Evolutionary conservation across 31 red algal genomes (phyloP).

Genomic region (Odonthalia washingtoniensis): DNA sequence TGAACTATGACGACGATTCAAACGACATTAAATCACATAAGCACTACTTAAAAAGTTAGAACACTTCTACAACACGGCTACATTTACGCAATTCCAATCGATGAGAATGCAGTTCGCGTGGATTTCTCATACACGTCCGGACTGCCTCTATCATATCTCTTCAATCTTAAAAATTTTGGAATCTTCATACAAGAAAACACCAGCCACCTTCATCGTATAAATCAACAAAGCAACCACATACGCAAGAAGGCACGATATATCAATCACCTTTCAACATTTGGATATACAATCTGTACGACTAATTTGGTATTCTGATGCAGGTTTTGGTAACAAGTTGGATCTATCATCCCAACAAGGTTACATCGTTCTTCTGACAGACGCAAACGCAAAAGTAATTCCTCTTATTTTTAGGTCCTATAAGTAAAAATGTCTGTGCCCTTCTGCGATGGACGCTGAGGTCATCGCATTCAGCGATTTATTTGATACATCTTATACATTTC

Average conservation of each 20-base stretch:
- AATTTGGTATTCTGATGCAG: background rate
- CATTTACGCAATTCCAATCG: conserved; percentile 10
- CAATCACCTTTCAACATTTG: background rate
- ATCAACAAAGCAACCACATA: background rate
- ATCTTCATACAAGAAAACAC: background rate
- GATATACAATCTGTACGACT: background rate
- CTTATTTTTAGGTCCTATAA: conserved; percentile 32
- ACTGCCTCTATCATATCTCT: conserved; percentile 41
- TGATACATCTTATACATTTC: background rate
- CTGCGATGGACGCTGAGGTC: conserved; percentile 22
- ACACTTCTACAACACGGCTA: background rate
- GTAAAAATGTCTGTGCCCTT: background rate
- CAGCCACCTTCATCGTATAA: too few species aligned
- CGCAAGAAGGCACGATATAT: background rate
- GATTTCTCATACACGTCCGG: conserved; percentile 28
- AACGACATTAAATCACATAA: background rate
- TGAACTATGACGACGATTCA: background rate
- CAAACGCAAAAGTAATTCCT: background rate
- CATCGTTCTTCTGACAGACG: background rate
- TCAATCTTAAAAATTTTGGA: conserved; percentile 32
- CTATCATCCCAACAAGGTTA: background rate
- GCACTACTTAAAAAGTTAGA: conserved; percentile 41
- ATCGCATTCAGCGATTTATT: too few species aligned
- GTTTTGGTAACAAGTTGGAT: background rate
- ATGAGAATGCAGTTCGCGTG: conserved; percentile 53